phyloP scores from a whole-genome alignment of 805 yeast genomes.

The Cephaloascus albidus region DNA sequence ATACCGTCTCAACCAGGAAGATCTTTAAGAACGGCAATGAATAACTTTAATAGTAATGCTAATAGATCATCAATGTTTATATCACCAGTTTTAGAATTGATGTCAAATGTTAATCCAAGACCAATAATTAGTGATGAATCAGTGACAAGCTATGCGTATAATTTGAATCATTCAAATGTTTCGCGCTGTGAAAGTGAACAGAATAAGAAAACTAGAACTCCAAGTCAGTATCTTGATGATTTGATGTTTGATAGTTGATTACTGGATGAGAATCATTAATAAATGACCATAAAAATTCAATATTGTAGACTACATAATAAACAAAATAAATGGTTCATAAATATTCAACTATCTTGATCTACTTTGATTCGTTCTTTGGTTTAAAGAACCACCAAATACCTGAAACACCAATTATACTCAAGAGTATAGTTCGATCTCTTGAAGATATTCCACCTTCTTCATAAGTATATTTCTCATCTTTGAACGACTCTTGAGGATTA shows the following conservation, averaged over 20 bases:
- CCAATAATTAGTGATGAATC: background rate
- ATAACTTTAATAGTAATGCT: conserved; percentile 1
- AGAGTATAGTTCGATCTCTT: conserved; percentile 13
- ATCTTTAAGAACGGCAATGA: conserved; percentile 11
- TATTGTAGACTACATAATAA: no score
- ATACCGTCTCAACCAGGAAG: conserved; percentile 6
- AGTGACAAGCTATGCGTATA: no score
- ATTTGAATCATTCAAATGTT: no score
- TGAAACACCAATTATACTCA: conserved; percentile 12
- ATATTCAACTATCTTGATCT: no score
- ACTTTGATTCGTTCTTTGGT: background rate
- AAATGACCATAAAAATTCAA: no score
- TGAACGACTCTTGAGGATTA: conserved; percentile 4
- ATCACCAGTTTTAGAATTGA: conserved; percentile 39
- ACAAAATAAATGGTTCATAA: no score
- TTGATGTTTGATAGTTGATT: no score
- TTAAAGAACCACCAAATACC: conserved; percentile 17
- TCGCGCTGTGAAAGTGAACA: no score
- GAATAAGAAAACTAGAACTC: conserved; percentile 27
- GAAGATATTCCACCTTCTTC: conserved; percentile 6
- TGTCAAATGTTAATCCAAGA: conserved; percentile 5
- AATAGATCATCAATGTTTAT: conserved; percentile 38
- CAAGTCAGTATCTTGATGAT: conserved; percentile 39
- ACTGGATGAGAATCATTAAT: no score
- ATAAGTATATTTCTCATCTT: conserved; percentile 7